A percentile compares a stretch with the other conserved stretches of the same genome.
phyloP scores from a whole-genome alignment of 257 asterid genomes.

The Solanum gracilifrons region DNA sequence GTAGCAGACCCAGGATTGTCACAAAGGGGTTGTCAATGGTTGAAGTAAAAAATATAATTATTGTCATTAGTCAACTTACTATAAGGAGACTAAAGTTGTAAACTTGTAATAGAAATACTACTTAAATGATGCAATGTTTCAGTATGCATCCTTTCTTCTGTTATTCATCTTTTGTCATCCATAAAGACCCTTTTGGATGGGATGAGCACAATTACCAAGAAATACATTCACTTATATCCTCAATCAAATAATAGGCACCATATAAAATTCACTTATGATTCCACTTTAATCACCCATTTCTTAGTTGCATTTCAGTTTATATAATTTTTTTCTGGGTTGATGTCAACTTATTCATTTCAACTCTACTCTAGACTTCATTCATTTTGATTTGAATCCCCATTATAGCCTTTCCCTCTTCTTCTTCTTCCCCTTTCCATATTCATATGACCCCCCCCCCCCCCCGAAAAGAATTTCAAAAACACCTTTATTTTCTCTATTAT shows the following conservation, averaged over 20 bases:
- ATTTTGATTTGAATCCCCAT: background rate
- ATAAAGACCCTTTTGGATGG: background rate
- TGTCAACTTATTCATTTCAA: background rate
- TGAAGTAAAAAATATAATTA: background rate
- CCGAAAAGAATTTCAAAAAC: background rate
- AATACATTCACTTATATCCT: background rate
- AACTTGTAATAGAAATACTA: background rate
- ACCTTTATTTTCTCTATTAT: background rate
- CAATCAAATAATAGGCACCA: background rate
- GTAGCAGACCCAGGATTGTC: background rate
- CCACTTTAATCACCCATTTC: background rate
- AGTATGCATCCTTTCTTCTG: background rate
- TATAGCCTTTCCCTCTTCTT: background rate
- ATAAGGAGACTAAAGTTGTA: background rate
- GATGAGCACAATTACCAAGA: background rate
- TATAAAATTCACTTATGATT: background rate
- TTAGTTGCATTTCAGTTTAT: background rate
- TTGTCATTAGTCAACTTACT: background rate
- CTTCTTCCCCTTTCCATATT: background rate
- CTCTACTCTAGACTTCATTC: background rate
- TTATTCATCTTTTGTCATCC: background rate
- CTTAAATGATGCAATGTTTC: background rate
- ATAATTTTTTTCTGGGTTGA: background rate
- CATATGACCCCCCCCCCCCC: background rate
- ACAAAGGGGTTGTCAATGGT: background rate